A percentile compares a stretch with the other conserved stretches of the same genome.
Evolutionary conservation across 202 grass and related monocot genomes (phyloP).

Genomic region (Cymbopogon flexuosus): DNA sequence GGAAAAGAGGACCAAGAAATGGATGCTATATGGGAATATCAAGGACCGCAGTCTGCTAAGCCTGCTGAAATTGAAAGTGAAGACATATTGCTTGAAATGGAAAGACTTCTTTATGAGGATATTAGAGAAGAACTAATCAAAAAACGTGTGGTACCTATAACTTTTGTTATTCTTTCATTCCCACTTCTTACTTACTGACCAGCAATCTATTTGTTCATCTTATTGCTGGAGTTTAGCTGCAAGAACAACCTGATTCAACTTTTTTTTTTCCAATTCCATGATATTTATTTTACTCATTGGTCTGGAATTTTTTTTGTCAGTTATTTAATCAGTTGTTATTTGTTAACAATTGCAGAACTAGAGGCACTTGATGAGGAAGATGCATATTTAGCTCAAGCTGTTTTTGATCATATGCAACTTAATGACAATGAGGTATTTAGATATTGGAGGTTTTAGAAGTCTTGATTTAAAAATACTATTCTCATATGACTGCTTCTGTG

Average conservation of each 20-base stretch:
- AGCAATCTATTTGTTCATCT: not conserved
- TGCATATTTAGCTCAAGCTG: conserved; percentile 67
- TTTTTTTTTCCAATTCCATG: not conserved
- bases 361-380: conserved; percentile 88
- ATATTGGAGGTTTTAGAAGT: conserved; percentile 3
- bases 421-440: conserved; percentile 59
- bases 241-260: not conserved
- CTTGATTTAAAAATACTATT: not conserved
- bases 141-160: conserved; percentile 47
- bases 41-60: conserved; percentile 38
- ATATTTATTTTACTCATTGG: not conserved
- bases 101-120: conserved; percentile 83
- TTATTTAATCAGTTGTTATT: conserved; percentile 3
- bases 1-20: conserved; percentile 33
- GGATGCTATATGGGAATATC: conserved; percentile 81
- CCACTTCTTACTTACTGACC: not conserved
- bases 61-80: conserved; percentile 53
- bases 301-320: conserved; percentile 5
- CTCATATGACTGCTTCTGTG: not conserved
- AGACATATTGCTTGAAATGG: conserved; percentile 91
- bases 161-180: conserved; percentile 24
- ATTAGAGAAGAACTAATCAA: conserved; percentile 73
- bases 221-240: conserved; percentile 12
- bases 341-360: conserved; percentile 49
- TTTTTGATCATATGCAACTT: conserved; percentile 85